phyloP scores from a whole-genome alignment of 2,329 filamentous ascomycete species.

The Monosporascus sp. region DNA sequence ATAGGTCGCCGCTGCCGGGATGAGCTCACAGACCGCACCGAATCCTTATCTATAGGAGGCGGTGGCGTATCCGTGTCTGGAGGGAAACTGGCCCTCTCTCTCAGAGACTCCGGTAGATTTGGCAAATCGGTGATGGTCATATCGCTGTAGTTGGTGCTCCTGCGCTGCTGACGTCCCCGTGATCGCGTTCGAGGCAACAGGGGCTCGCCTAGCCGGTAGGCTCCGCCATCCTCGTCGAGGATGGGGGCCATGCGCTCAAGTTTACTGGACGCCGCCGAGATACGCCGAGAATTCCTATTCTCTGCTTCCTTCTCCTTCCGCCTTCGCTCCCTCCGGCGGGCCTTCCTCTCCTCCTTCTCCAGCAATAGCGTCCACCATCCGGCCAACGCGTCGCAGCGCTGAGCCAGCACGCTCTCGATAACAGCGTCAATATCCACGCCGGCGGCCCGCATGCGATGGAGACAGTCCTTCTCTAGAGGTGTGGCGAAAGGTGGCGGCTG shows the following conservation, averaged over 20 bases:
- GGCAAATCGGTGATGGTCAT: constrained; percentile 70
- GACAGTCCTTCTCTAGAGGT: constrained; percentile 78
- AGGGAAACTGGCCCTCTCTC: constrained; percentile 38
- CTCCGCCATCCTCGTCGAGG: constrained; percentile 65
- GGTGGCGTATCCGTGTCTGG: constrained; percentile 50
- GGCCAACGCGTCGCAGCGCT: constrained; percentile 82
- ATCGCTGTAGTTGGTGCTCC: constrained; percentile 62
- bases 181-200: constrained; percentile 57
- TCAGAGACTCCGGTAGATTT: constrained; percentile 59
- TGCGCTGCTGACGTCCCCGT: constrained; percentile 66
- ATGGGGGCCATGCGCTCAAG: constrained; percentile 75
- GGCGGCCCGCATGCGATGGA: constrained; percentile 88
- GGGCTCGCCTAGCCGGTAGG: constrained; percentile 38
- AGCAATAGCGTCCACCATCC: constrained; percentile 96
- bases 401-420: constrained; percentile 86
- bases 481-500: constrained; percentile 81
- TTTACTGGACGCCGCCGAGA: constrained; percentile 86
- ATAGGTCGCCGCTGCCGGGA: constrained; percentile 70
- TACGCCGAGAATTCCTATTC: constrained; percentile 68
- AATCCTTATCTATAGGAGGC: constrained; percentile 73
- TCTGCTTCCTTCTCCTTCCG: constrained; percentile 81
- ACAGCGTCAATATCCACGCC: constrained; percentile 92
- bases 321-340: constrained; percentile 72
- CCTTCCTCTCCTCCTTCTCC: constrained; percentile 91
- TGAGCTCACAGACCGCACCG: constrained; percentile 68